Base-by-base conservation (phyloP, 768 basidiomycete species). In the Mrakia hoshinonis region DNA sequence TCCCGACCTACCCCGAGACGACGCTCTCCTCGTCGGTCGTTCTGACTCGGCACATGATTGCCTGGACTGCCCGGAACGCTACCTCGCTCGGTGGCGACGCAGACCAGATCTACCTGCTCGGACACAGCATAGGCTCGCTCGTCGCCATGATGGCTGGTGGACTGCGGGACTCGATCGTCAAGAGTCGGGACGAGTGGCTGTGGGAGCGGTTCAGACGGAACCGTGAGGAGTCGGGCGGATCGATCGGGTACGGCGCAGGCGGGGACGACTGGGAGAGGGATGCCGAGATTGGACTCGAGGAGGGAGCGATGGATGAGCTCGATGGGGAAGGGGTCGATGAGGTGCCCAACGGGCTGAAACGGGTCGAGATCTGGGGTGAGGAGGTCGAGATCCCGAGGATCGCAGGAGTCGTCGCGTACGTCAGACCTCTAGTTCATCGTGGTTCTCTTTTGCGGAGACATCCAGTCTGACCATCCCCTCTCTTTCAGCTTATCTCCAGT, bases 321-420 rank as follows among this genome's bases (percentile, higher is more conserved):
- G 69, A 70, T 31, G 69, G 69, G 9, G 69, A 70, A 1, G 69
- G 69, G 22, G 69, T 52, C 1, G 69, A 70, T 20, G 69, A 54
- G 36, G 51, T 70, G 26, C 36, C 61, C 1, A 70, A 70, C 36
- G 69, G 69, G 24, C 38, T 70, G 46, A 70, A 64, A 49, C 49
- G 46, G 51, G 49, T 70, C 1, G 69, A 64, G n/a, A 18, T 70
- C 0, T 70, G 48, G 48, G 69, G 63, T 11, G 62, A 34, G 61
- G 34, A 60, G 38, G 48, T 38, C 1, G 43, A 48, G 31, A 60
- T 63, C 11, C 69, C 63, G n/a, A 60, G 18, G 24, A 29, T 70
- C n/a, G 62, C 13, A 34, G 61, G 61, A 26, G 49, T 63, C 10
- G 48, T 70, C 24, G 49, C 49, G 63, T 63, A 49, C 24, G 63